Evolutionary conservation across 257 asterid species (phyloP), one percentile per base, ranked within the genome.

Genomic region (Petunia axillaris): DNA sequence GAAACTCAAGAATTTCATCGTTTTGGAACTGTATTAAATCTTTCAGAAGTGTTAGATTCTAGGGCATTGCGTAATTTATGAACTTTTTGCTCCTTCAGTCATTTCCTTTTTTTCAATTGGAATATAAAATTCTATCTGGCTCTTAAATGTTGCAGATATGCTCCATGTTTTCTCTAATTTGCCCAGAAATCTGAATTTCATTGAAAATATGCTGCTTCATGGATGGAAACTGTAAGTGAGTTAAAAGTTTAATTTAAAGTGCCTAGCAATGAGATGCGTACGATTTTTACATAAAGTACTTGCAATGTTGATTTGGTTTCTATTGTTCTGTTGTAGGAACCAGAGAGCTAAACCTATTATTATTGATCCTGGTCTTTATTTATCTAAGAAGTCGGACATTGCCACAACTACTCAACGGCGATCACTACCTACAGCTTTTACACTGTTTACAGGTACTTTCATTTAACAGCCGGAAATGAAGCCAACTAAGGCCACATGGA

Each of bases 311-410:
- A n/a, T 44, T 35, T 14, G 52, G 64, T 13, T 37, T 4, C 76
- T n/a, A 59, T 53, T 81, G 64, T 58, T 83, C 65, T 59, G 82
- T 83, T 78, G 82, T 90, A 96, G 99, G 89, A 92, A 91, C 81
- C 98, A 96, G 87, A 89, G 99, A 87, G 99, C 95, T 83, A 94
- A 89, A 84, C 97, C 98, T 39, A 94, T 96, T 68, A 90, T 96
- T 78, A 84, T 94, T 59, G 99, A 96, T 86, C 99, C 98, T 16
- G 98, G 98, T 79, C 97, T 96, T 6, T 96, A 96, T 87, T 87
- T 96, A 83, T 89, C 97, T 5, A 96, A 89, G 85, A 96, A 96
- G 88, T 91, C 98, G 13, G 98, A 94, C 54, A 81, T 96, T 83
- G 87, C 99, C 53, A 81, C 85, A 86, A 96, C 99, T 55, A 88